These are phyloP conservation scores for Friedmanniomyces endolithicus DNA, from an alignment of 495 filamentous ascomycete genomes.

Conservation along the genomic window DNA sequence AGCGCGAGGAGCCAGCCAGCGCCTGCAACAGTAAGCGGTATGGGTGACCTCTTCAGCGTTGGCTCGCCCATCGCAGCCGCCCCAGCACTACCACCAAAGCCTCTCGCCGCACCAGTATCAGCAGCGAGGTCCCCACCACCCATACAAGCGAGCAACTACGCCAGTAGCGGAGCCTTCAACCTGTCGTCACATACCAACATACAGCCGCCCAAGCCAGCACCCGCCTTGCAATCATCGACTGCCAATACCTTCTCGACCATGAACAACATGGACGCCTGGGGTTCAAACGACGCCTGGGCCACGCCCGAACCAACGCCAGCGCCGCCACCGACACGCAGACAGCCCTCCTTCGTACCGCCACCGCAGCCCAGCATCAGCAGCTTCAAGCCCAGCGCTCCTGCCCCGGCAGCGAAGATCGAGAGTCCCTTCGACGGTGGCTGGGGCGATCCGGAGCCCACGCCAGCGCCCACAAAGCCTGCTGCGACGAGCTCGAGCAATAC, in stretches of 20 bases:
- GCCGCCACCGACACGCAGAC: constrained; percentile 2
- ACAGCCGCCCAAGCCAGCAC: constrained; percentile 24
- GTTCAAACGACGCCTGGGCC: constrained; percentile 34
- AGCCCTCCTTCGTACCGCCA: constrained; percentile 1
- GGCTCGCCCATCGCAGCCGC: constrained; percentile 30
- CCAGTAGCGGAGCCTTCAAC: constrained; percentile 59
- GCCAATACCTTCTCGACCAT: constrained; percentile 34
- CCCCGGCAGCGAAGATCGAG: constrained; percentile 11
- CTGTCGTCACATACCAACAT: constrained; percentile 45
- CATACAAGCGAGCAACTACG: constrained; percentile 11
- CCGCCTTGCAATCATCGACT: constrained; percentile 10
- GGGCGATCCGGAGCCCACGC: constrained; percentile 12
- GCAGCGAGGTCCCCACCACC: constrained; percentile 1
- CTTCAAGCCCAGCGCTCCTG: constrained; percentile 4
- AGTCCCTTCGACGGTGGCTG: constrained; percentile 15
- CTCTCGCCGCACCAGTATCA: constrained; percentile 18
- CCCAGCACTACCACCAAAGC: constrained; percentile 24
- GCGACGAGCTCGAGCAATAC: not conserved
- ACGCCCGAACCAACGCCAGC: constrained; percentile 20
- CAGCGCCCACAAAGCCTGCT: constrained; percentile 5
- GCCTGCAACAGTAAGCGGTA: constrained; percentile 40
- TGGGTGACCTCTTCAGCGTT: constrained; percentile 74
- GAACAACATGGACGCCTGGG: constrained; percentile 39
- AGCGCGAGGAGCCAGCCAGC: not conserved
- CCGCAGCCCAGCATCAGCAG: constrained; percentile 1